Conservation (phyloP, 805 yeast genomes). For the Cephaloascus albidus region DNA sequence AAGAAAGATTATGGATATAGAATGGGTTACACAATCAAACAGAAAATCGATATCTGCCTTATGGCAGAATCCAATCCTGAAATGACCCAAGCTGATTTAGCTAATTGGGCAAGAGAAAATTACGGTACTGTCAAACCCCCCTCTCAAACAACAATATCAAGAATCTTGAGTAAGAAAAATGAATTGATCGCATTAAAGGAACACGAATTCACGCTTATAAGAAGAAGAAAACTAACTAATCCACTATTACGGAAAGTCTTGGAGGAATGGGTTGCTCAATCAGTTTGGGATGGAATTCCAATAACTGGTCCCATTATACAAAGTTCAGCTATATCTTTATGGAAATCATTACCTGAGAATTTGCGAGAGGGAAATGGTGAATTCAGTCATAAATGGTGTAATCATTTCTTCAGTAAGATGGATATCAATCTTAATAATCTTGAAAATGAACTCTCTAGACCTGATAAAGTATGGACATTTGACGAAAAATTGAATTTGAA, state of each 20-base stretch:
- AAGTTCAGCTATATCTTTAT: constrained; percentile 52
- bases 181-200: constrained; percentile 41
- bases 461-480: constrained; percentile 49
- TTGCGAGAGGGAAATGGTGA: constrained; percentile 56
- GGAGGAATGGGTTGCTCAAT: constrained; percentile 63
- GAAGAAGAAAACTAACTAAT: constrained; percentile 47
- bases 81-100: constrained; percentile 60
- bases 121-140: constrained; percentile 47
- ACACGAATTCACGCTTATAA: constrained; percentile 38
- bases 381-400: constrained; percentile 58
- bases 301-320: constrained; percentile 55
- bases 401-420: constrained; percentile 34
- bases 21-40: constrained; percentile 53
- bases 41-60: constrained; percentile 57
- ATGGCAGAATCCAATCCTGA: constrained; percentile 60
- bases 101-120: constrained; percentile 51
- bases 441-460: constrained; percentile 26
- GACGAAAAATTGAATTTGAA: constrained; percentile 47
- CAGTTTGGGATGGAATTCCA: constrained; percentile 59
- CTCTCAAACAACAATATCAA: constrained; percentile 58
- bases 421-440: constrained; percentile 41
- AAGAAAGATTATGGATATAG: background rate
- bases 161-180: constrained; percentile 48
- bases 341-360: constrained; percentile 48
- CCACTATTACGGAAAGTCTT: constrained; percentile 47